phyloP scores from a whole-genome alignment of 2,329 filamentous ascomycete genomes.

The Zymoseptoria brevis region DNA sequence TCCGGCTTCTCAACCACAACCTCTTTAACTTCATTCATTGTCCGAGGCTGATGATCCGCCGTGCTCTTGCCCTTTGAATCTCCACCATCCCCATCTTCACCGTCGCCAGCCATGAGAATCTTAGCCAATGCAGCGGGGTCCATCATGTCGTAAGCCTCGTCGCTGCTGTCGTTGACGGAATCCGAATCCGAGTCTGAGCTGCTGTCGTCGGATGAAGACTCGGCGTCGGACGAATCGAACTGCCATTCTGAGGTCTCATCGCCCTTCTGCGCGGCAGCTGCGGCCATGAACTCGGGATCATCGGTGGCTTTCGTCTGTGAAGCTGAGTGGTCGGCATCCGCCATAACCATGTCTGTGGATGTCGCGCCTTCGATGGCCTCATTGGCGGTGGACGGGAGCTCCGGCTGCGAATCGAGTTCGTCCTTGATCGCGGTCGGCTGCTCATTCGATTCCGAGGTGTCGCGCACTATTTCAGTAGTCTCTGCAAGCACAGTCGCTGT shows the following conservation, averaged over 20 bases:
- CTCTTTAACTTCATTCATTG: conserved; percentile 67
- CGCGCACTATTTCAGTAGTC: conserved; percentile 11
- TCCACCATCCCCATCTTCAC: conserved; percentile 69
- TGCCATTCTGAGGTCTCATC: conserved; percentile 72
- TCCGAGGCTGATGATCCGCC: conserved; percentile 49
- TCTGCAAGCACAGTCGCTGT: conserved; percentile 8
- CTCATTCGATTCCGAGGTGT: conserved; percentile 1
- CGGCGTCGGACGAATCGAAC: conserved; percentile 52
- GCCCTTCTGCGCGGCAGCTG: conserved; percentile 39
- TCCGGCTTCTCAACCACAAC: conserved; percentile 56
- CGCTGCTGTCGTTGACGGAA: conserved; percentile 46
- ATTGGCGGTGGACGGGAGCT: background rate
- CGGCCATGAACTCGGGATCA: conserved; percentile 38
- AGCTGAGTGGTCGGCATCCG: conserved; percentile 1
- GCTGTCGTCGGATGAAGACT: conserved; percentile 50
- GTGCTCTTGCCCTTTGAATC: conserved; percentile 44
- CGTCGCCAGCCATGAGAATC: conserved; percentile 76
- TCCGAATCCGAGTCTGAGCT: conserved; percentile 26
- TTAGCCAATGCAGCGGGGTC: conserved; percentile 75
- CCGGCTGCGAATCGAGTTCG: background rate
- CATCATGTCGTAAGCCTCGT: conserved; percentile 62
- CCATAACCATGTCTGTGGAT: conserved; percentile 4
- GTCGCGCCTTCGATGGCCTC: background rate
- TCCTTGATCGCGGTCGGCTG: background rate
- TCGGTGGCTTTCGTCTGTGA: conserved; percentile 22